Percentiles rank a stretch among this genome's conserved stretches.
Evolutionary conservation across 1,139 yeast genomes (phyloP).

Genomic region (Pichia sp.): DNA sequence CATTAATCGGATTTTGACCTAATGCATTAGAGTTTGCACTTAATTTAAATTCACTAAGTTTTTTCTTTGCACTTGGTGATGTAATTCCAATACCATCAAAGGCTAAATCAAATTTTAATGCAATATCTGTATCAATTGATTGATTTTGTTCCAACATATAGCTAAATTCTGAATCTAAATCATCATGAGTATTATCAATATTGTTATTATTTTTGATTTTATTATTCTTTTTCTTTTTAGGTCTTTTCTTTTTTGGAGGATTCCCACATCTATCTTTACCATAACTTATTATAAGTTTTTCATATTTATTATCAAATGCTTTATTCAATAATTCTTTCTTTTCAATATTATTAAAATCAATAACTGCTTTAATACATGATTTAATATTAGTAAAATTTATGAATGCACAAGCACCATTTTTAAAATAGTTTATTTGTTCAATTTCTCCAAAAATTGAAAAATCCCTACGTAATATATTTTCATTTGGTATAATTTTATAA

Average conservation of each 20-base stretch:
- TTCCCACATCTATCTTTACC: slow-evolving; percentile 96
- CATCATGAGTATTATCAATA: not conserved
- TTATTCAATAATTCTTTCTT: slow-evolving; percentile 32
- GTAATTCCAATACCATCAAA: slow-evolving; percentile 24
- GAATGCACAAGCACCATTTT: slow-evolving; percentile 85
- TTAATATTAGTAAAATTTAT: slow-evolving; percentile 84
- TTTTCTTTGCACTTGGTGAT: slow-evolving; percentile 12
- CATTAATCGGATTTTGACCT: no score
- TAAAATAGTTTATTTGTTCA: slow-evolving; percentile 84
- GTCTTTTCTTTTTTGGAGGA: slow-evolving; percentile 42
- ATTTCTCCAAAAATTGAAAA: slow-evolving; percentile 83
- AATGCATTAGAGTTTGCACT: not conserved
- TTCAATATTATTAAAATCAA: slow-evolving; percentile 45
- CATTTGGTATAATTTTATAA: slow-evolving; percentile 38
- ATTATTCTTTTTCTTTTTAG: not conserved
- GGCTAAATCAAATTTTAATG: slow-evolving; percentile 12
- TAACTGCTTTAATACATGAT: slow-evolving; percentile 80
- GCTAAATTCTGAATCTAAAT: not conserved
- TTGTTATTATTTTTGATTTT: slow-evolving; percentile 10
- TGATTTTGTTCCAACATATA: not conserved
- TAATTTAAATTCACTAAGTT: not conserved
- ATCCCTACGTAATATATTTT: slow-evolving; percentile 60
- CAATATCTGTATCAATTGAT: slow-evolving; percentile 10
- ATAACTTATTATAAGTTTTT: slow-evolving; percentile 60
- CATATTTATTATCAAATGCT: slow-evolving; percentile 32